Conservation (phyloP, 345 rosid genomes). For the Gossypium rotundifolium region DNA sequence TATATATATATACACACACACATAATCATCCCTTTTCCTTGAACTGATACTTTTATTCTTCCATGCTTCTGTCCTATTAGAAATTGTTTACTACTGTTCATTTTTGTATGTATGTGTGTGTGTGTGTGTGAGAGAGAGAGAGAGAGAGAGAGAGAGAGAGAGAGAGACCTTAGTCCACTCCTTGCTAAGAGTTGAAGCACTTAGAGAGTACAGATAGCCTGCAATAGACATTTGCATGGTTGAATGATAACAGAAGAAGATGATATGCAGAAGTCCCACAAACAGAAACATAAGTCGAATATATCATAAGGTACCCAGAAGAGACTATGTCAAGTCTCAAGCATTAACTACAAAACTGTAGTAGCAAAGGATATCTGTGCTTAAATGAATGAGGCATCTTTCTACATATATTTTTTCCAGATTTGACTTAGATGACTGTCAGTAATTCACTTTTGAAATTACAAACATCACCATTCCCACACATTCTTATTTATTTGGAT, state of each 20-base stretch:
- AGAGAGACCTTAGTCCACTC: constrained; percentile 72
- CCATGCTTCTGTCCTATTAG: not conserved
- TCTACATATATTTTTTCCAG: not conserved
- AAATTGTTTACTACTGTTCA: not conserved
- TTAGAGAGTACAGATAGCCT: constrained; percentile 82
- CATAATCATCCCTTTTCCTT: not conserved
- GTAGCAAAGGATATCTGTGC: not conserved
- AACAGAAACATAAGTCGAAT: not conserved
- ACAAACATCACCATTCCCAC: too few relatives aligned
- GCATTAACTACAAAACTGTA: not conserved
- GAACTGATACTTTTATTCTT: not conserved
- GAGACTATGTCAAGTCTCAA: not conserved
- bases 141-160: constrained; percentile 17
- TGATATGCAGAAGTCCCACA: not conserved
- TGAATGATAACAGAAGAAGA: not conserved
- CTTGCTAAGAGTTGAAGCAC: constrained; percentile 81
- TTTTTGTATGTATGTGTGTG: not conserved
- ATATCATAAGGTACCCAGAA: not conserved
- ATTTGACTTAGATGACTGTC: too few relatives aligned
- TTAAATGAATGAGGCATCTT: not conserved
- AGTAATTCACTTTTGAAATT: too few relatives aligned
- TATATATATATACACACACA: not conserved
- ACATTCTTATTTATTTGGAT: too few relatives aligned
- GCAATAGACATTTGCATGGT: constrained; percentile 20
- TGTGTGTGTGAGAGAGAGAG: not conserved